A percentile compares a stretch with the other conserved stretches of the same genome.
These are phyloP conservation scores for Candida neerlandica DNA, from an alignment of 1,139 yeast species.

Conservation along the genomic window DNA sequence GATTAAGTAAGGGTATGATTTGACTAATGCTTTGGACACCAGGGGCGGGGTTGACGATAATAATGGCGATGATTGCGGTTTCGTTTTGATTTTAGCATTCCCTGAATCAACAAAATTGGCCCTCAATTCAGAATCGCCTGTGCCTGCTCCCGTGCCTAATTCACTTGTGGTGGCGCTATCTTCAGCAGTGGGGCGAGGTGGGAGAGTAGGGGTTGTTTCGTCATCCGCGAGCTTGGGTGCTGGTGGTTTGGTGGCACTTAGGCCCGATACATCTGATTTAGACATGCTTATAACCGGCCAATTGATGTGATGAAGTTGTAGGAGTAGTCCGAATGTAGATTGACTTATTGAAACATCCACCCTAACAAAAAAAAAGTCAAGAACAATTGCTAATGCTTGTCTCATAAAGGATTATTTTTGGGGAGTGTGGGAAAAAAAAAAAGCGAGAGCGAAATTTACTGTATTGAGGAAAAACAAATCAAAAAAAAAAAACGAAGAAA, in stretches of 20 bases:
- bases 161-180: slow-evolving; percentile 6
- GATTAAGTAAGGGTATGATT: slow-evolving; percentile 80
- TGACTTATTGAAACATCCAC: not conserved
- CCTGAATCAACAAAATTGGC: slow-evolving; percentile 16
- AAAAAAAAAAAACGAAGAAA: too few species aligned
- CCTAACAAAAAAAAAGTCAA: slow-evolving; percentile 2
- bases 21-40: slow-evolving; percentile 78
- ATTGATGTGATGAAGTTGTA: slow-evolving; percentile 3
- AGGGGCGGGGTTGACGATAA: slow-evolving; percentile 87
- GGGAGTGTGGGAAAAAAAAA: not conserved
- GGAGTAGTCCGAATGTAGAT: not conserved
- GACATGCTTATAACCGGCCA: slow-evolving; percentile 6
- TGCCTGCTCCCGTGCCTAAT: slow-evolving; percentile 1
- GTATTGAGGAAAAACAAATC: too few species aligned
- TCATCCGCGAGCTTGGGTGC: not conserved
- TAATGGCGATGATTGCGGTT: slow-evolving; percentile 63
- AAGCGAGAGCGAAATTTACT: not conserved
- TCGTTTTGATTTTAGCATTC: slow-evolving; percentile 13
- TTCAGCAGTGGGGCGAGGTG: not conserved
- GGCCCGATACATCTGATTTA: slow-evolving; percentile 6
- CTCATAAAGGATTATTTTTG: not conserved
- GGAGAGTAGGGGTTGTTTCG: not conserved
- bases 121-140: slow-evolving; percentile 11
- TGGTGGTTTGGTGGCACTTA: not conserved
- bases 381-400: not conserved